phyloP scores from a whole-genome alignment of 1,284 basidiomycete genomes.

The Amylostereum areolatum region DNA sequence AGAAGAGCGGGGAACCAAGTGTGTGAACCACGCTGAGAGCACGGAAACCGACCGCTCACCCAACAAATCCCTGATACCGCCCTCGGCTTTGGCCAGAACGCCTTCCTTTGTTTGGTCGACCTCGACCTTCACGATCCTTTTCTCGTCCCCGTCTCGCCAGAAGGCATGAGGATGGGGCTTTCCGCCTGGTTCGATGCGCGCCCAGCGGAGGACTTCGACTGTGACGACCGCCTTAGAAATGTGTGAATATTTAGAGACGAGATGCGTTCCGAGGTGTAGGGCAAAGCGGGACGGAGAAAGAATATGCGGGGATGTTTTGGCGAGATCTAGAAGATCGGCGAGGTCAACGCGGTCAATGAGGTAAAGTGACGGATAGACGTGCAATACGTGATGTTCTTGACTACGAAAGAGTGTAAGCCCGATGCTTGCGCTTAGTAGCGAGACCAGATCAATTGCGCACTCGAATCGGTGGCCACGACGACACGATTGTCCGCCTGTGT shows the following conservation, averaged over 20 bases:
- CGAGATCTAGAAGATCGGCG: slow-evolving; percentile 50
- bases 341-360: slow-evolving; percentile 2
- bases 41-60: slow-evolving; percentile 36
- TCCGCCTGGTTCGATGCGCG: slow-evolving; percentile 52
- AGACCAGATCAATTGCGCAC: slow-evolving; percentile 37
- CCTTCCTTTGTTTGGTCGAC: slow-evolving; percentile 62
- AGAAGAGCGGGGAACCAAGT: no score
- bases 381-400: slow-evolving; percentile 94
- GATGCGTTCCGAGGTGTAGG: slow-evolving; percentile 79
- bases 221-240: slow-evolving; percentile 72
- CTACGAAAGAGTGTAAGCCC: slow-evolving; percentile 27
- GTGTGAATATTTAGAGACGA: slow-evolving; percentile 82
- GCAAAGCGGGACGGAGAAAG: slow-evolving; percentile 83
- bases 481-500: slow-evolving; percentile 81
- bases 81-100: slow-evolving; percentile 55
- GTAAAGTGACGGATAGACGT: slow-evolving; percentile 16
- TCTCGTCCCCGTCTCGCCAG: slow-evolving; percentile 87
- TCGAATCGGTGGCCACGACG: slow-evolving; percentile 84
- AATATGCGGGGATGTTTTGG: slow-evolving; percentile 83
- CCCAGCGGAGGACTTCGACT: slow-evolving; percentile 83
- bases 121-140: slow-evolving; percentile 62
- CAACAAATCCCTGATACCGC: slow-evolving; percentile 74
- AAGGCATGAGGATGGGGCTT: slow-evolving; percentile 76
- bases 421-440: background rate
- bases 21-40: no score